Conservation (phyloP, 2,329 filamentous ascomycete species). For the Talaromyces sp. region DNA sequence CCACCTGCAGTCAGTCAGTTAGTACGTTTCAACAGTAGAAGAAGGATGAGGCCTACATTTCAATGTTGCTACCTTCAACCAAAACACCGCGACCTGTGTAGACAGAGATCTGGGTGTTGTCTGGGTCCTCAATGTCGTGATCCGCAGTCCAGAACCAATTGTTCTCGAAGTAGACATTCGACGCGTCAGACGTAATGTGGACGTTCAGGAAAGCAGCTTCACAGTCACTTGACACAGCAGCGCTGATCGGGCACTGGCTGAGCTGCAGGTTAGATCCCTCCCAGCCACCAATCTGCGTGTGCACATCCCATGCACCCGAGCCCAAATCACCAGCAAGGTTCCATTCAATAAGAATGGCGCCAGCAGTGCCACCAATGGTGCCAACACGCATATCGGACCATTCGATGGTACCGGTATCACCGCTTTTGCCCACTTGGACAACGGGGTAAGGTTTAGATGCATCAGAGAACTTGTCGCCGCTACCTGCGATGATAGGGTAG, state of each 20-base stretch:
- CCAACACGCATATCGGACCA: conserved; percentile 68
- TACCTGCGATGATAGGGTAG: conserved; percentile 53
- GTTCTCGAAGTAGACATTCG: conserved; percentile 46
- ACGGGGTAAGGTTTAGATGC: conserved; percentile 58
- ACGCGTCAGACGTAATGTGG: conserved; percentile 32
- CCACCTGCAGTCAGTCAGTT: conserved; percentile 21
- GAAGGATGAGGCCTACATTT: conserved; percentile 28
- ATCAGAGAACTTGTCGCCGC: conserved; percentile 53
- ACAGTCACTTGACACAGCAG: conserved; percentile 29
- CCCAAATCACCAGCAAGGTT: conserved; percentile 55
- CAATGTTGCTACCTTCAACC: conserved; percentile 41
- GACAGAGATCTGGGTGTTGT: conserved; percentile 48
- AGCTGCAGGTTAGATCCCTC: conserved; percentile 45
- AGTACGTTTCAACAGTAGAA: neutral
- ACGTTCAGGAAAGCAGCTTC: conserved; percentile 35
- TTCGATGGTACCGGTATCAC: conserved; percentile 62
- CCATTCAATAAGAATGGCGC: conserved; percentile 67
- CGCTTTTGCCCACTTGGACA: conserved; percentile 60
- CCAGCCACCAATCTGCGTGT: conserved; percentile 49
- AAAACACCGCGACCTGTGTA: conserved; percentile 51
- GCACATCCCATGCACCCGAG: conserved; percentile 56
- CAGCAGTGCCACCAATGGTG: conserved; percentile 60
- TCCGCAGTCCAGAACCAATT: conserved; percentile 51
- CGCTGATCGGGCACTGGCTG: conserved; percentile 41
- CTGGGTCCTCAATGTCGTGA: conserved; percentile 51